Conservation (phyloP, 2,329 filamentous ascomycete species). For the Basipetospora chlamydospora region DNA sequence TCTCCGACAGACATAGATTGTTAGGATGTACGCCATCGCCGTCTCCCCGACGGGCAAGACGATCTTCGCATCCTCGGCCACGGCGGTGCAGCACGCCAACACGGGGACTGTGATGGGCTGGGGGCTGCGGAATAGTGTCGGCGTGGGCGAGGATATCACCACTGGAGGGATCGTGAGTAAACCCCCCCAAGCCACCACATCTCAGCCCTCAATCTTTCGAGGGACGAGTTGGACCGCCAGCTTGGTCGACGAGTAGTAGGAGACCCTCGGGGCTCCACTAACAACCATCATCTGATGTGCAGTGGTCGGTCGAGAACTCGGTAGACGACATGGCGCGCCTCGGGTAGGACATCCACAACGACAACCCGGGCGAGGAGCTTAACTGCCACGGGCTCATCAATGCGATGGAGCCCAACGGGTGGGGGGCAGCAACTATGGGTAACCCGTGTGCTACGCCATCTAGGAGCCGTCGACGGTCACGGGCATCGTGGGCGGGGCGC, state of each 20-base stretch:
- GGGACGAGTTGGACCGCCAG: too few species aligned
- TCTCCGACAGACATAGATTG: conserved; percentile 15
- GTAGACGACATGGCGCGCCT: conserved; percentile 48
- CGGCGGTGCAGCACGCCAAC: conserved; percentile 36
- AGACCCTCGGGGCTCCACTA: background rate
- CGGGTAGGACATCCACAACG: conserved; percentile 45
- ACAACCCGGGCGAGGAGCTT: conserved; percentile 64
- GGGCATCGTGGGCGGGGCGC: background rate
- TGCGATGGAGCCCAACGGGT: conserved; percentile 21
- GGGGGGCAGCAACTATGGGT: conserved; percentile 47
- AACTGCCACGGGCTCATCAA: conserved; percentile 53
- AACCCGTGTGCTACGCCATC: conserved; percentile 53
- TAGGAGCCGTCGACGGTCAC: conserved; percentile 34
- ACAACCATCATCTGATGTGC: background rate
- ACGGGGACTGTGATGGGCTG: conserved; percentile 41
- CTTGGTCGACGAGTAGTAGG: too few species aligned
- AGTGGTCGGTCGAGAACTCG: conserved; percentile 48
- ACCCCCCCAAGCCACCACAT: too few species aligned
- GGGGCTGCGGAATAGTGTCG: conserved; percentile 61
- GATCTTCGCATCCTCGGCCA: conserved; percentile 42
- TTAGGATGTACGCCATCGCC: conserved; percentile 42
- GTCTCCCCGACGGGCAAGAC: conserved; percentile 37
- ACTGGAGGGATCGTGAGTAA: conserved; percentile 34
- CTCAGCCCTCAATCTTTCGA: too few species aligned
- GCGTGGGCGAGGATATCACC: conserved; percentile 46